Base-by-base conservation (phyloP, 1,284 basidiomycete species). In the Rhodotorula sp. region DNA sequence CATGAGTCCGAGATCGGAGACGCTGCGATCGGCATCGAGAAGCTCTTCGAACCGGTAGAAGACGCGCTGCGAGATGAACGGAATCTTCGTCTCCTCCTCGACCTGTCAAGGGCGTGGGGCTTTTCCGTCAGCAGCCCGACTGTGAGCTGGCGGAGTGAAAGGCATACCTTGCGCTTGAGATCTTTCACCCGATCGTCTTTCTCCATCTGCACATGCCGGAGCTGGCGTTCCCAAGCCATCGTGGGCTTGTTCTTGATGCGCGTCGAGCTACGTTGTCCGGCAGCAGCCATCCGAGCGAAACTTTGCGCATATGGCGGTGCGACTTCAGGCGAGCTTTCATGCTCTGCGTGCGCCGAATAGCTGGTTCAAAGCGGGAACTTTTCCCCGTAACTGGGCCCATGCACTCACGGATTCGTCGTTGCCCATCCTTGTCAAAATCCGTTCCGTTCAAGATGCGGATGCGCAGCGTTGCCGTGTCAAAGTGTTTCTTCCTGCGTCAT, bases 181-280 rank as follows among this genome's bases (percentile, higher is more conserved):
- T 90, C 89, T 78, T 89, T 91, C 66, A 92, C 84, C 0, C 88
- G 87, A 75, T 86, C 90, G 26, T 81, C 79, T 79, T 89, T 90
- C 54, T 83, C 83, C 60, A 92, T 70, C 38, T 66, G 31, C n/a
- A 77, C 63, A 21, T 6, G 28, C 31, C 70, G 62, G 18, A 66
- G 43, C 38, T 43, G 50, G 61, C 38, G 62, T 16, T 16, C 47
- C 23, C 18, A 34, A 28, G 26, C 50, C 18, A 56, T 18, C 47
- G 21, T 19, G 10, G 64, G 49, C 60, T 68, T 70, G 47, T 60
- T 50, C 48, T 56, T 65, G 55, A 66, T 54, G 15, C 72, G 67
- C 1, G 48, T 45, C 47, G 74, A 73, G 5, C 18, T 15, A 2
- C 72, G 66, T 21, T 14, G 14, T 2, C 62, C 64, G 48, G 54